Evolutionary conservation across 2,329 filamentous ascomycete genomes (phyloP).

Genomic region (Fusarium verrucosum): DNA sequence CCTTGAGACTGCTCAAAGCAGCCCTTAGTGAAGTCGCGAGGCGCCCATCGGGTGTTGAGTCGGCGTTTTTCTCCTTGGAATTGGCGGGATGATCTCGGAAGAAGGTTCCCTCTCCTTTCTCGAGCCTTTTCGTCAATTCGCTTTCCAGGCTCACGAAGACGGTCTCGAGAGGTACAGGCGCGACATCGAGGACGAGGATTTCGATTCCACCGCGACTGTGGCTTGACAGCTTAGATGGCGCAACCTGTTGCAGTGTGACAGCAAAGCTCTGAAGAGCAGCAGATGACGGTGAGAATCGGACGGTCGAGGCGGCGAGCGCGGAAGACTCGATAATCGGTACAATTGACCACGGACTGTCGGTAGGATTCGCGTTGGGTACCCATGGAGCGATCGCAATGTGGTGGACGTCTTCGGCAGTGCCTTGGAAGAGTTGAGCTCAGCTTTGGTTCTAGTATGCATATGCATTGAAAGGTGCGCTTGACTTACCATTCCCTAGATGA

Average conservation of each 20-base stretch:
- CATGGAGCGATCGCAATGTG: constrained; percentile 80
- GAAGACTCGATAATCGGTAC: constrained; percentile 76
- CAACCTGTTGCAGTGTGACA: constrained; percentile 73
- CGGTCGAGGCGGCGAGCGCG: constrained; percentile 76
- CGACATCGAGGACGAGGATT: constrained; percentile 82
- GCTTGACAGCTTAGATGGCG: constrained; percentile 77
- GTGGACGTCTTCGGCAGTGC: constrained; percentile 54
- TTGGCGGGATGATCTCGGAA: constrained; percentile 68
- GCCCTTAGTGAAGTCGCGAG: constrained; percentile 75
- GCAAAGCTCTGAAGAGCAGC: constrained; percentile 82
- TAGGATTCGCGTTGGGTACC: constrained; percentile 65
- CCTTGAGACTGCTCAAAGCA: constrained; percentile 74
- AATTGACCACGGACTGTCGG: constrained; percentile 82
- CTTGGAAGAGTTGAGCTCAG: constrained; percentile 14
- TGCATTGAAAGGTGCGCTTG: not conserved
- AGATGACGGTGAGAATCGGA: constrained; percentile 80
- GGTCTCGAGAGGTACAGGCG: constrained; percentile 81
- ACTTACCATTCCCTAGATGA: constrained; percentile 63
- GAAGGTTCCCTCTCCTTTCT: constrained; percentile 85
- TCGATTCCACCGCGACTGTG: constrained; percentile 82
- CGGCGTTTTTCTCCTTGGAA: constrained; percentile 52
- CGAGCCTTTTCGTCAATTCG: constrained; percentile 79
- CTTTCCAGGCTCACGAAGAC: constrained; percentile 88
- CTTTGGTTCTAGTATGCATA: constrained; percentile 5
- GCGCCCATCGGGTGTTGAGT: constrained; percentile 61